Evolutionary conservation across 352 stramenopile species (phyloP).

Genomic region (Phytopythium ostracodes): DNA sequence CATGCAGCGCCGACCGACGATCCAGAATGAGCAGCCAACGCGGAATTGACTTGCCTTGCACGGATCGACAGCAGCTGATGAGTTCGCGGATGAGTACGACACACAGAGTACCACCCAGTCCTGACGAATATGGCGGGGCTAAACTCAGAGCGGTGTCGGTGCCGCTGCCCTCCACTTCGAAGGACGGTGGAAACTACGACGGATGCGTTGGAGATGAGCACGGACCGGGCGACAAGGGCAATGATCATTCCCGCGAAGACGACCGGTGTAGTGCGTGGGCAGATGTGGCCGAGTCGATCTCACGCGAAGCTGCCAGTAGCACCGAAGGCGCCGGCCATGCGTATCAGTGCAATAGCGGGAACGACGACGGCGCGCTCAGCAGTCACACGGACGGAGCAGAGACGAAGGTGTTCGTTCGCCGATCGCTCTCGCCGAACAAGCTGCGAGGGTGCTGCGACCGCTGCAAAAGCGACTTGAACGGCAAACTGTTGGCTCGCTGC

Average conservation of each 20-base stretch:
- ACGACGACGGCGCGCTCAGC: not conserved
- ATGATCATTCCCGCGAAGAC: not conserved
- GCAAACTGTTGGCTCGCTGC: slow-evolving; percentile 56
- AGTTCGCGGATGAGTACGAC: not conserved
- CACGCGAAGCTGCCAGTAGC: not conserved
- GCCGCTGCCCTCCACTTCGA: not conserved
- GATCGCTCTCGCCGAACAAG: not conserved
- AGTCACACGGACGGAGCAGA: not conserved
- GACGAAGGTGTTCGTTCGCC: not conserved
- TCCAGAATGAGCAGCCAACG: not conserved
- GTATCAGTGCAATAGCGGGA: not conserved
- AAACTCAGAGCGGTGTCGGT: not conserved
- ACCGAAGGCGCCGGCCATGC: not conserved
- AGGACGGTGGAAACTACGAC: not conserved
- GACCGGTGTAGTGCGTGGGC: not conserved
- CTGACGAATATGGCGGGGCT: not conserved
- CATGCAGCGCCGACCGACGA: not conserved
- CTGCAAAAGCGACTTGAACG: slow-evolving; percentile 66
- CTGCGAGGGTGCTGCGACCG: slow-evolving; percentile 26
- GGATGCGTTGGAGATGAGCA: not conserved
- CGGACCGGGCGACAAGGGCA: not conserved
- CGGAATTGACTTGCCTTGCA: not conserved
- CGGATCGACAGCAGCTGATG: not conserved
- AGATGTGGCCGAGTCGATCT: not conserved
- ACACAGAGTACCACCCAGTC: not conserved